Conservation (phyloP, 805 yeast species). For the Candida insectalens region DNA sequence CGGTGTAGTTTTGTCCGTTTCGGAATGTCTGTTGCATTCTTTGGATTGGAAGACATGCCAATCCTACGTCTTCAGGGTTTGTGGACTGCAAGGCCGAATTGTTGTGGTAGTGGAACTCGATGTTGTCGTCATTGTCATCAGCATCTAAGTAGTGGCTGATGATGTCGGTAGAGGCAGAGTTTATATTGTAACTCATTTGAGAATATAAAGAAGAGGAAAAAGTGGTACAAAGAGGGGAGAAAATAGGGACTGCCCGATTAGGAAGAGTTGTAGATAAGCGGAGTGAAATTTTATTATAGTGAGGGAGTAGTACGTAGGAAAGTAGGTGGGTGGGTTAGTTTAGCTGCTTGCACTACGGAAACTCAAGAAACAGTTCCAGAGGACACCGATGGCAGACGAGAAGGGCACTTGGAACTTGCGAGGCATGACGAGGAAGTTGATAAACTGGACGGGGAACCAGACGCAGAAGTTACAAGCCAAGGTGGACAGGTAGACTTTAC, state of each 20-base stretch:
- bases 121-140: conserved; percentile 9
- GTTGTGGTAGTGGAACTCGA: conserved; percentile 16
- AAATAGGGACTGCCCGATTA: too few species aligned
- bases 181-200: too few species aligned
- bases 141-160: too few species aligned
- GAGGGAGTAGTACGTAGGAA: too few species aligned
- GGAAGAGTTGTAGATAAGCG: too few species aligned
- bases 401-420: conserved; percentile 80
- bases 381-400: conserved; percentile 72
- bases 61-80: conserved; percentile 18
- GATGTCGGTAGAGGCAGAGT: too few species aligned
- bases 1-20: conserved; percentile 65
- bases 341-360: conserved; percentile 77
- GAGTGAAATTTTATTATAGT: too few species aligned
- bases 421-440: conserved; percentile 65
- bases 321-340: too few species aligned
- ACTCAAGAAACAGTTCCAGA: conserved; percentile 92
- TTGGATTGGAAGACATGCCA: conserved; percentile 21
- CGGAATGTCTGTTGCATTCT: conserved; percentile 26
- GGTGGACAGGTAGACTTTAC: conserved; percentile 57
- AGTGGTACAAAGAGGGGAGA: not conserved
- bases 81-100: conserved; percentile 18
- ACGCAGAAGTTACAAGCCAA: conserved; percentile 57
- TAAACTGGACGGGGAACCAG: conserved; percentile 79
- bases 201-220: too few species aligned